phyloP scores from a whole-genome alignment of 2,329 filamentous ascomycete genomes.

The Monilinia vaccinii-corymbosi region DNA sequence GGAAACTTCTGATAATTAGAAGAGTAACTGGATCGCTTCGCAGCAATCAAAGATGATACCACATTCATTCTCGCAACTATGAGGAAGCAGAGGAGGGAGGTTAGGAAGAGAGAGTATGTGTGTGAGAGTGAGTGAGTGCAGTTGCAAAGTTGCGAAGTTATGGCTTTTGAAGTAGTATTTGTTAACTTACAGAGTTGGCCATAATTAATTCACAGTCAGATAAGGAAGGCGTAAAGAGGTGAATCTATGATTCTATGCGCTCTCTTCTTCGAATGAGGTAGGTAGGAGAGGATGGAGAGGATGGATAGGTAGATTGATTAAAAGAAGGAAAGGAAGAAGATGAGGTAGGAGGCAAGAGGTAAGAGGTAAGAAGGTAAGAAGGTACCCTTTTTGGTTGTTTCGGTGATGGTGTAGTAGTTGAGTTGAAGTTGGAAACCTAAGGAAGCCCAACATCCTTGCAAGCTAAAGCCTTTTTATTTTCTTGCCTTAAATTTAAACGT shows the following conservation, averaged over 20 bases:
- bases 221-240: conserved; percentile 5
- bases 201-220: conserved; percentile 8
- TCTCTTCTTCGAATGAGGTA: background rate
- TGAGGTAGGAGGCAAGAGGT: background rate
- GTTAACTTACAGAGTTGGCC: conserved; percentile 9
- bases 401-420: background rate
- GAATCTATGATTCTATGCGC: conserved; percentile 4
- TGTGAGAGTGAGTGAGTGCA: too few relatives aligned
- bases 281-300: background rate
- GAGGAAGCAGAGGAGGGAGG: too few relatives aligned
- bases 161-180: background rate
- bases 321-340: background rate
- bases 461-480: too few relatives aligned
- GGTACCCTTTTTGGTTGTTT: background rate
- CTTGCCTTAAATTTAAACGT: too few relatives aligned
- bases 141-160: background rate
- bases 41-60: background rate
- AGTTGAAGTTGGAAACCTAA: conserved; percentile 2
- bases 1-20: background rate
- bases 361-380: too few relatives aligned
- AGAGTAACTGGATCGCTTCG: background rate
- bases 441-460: conserved; percentile 2
- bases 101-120: too few relatives aligned
- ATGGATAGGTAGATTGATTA: background rate
- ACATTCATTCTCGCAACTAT: background rate